Evolutionary conservation across 2,329 filamentous ascomycete genomes (phyloP), one percentile per base, ranked within the genome.

Genomic region (Cercospora beticola): DNA sequence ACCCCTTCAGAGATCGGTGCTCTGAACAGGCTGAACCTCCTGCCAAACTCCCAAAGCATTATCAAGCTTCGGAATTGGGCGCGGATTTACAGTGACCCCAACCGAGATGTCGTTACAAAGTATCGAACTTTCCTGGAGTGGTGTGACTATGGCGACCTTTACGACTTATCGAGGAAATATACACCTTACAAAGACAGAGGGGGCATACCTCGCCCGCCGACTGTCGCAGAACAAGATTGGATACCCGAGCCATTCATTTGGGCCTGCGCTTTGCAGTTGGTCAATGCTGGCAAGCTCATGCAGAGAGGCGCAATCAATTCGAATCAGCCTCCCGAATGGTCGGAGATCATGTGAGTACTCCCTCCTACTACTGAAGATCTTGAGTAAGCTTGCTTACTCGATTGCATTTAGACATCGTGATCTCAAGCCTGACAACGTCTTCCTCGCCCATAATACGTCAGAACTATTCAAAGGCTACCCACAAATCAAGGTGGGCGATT

Each of bases 381-480:
- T 18, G n/a, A 33, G 14, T 7, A n/a, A 16, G 28, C 31, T 58
- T 21, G 33, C 62, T 65, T 21, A 65, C 62, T 23, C 26, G 28
- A 57, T 6, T 31, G 18, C 14, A 3, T 40, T 28, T 36, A 65
- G 62, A 65, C 95, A 99, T 78, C 90, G 95, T 7, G 95, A 99
- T 79, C 84, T 99, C 26, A 99, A 99, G 78, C 95, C 95, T 0
- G 94, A 98, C 77, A 99, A 99, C 73, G 90, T 99, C 30, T 99
- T 99, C 81, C 96, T 99, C 72, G 94, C 97, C 75, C 28, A 26
- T 3, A 66, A 66, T 3, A 60, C 36, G 8, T 30, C 36, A 18
- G 16, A 62, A 1, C 16, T 23, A 10, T 66, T 30, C 14, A 28
- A 30, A 10, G 56, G 58, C 6, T 66, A 62, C 12, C 64, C 64